Base-by-base conservation (phyloP, 257 asterid species). In the Rehmannia glutinosa region DNA sequence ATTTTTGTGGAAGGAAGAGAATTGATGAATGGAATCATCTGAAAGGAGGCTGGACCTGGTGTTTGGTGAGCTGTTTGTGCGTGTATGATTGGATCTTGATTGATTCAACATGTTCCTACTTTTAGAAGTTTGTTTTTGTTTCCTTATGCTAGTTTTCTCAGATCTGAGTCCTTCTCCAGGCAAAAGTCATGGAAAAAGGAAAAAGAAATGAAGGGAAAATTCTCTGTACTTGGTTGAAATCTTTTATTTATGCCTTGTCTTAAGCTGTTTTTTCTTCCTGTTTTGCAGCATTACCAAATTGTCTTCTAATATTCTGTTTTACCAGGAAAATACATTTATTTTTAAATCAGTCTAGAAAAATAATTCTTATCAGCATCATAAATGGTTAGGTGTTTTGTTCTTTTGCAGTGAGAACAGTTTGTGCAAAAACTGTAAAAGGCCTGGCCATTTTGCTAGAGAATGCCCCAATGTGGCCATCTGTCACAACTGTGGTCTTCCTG, bases 401-500 rank as follows among this genome's bases (percentile, higher is more conserved):
- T 77, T 60, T 62, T 72, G 84, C 96, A 86, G 98, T 64, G 88
- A 86, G 72, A 87, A 59, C 77, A 69, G 78, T 67, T 77, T 92
- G 82, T 92, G 98, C 88, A 92, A 92, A 78, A 92, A 92, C 80
- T 92, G 98, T 84, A 92, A 86, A 71, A 80, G 96, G 78, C 97
- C 97, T 53, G 98, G 98, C 66, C 98, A 92, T 77, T 92, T 79
- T 82, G 98, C 98, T 13, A 83, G 98, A 79, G 98, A 89, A 63
- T 89, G 98, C 85, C 87, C 98, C 68, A 89, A 83, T 74, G 97
- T 84, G 55, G 97, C 97, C 75, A 81, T 92, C 67, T 92, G 98
- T 46, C 97, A 92, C 91, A 92, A 92, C 55, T 92, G 97, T 76
- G 96, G 97, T 62, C 98, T 92, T 80, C 98, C 98, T 67, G 98